Evolutionary conservation across 805 yeast genomes (phyloP), one percentile per base, ranked within the genome.

Genomic region (Cyberlindnera misumaiensis): DNA sequence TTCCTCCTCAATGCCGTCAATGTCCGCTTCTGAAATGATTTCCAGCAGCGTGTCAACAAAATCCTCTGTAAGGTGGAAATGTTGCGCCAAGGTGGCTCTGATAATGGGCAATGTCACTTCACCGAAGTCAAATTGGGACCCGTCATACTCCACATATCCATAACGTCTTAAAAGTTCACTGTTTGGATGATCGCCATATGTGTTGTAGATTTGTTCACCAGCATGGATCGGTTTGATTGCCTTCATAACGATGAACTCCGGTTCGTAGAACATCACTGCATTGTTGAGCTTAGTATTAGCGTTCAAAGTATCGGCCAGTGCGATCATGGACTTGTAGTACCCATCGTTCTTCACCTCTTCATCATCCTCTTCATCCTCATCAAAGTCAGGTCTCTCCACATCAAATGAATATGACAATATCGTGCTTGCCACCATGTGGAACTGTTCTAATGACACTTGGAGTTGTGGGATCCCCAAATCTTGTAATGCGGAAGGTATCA

Each of bases 361-460:
- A 24, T 63, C 68, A 28, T 56, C 66, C 16, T 59, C 63, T 15
- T 59, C 58, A 3, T 58, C 61, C 11, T 59, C 63, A 11, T 58
- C 55, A 14, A 52, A 46, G 27, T 55, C 58, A 14, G 60, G 51
- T 40, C 58, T 51, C 45, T 75, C 83, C 11, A 86, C 83, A 56
- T 93, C 98, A 60, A 93, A 90, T 0, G 95, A 84, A 52, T 90
- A 90, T 1, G 96, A 74, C 86, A 88, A 76, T 34, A 93, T 84
- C 12, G 84, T 62, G 30, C 87, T 77, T 0, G 95, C 97, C 42
- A 83, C 75, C 28, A 70, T 63, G 47, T 80, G 80, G 56, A 83
- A 93, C 10, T 72, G 75, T 2, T 73, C 79, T 32, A 75, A 54
- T 1, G 81, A 59, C 2, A 72, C 57, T 9, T 56, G 55, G 11